A percentile compares a stretch with the other conserved stretches of the same genome.
These are phyloP conservation scores for Ichthyophonus hoferi DNA, from an alignment of 208 protist genomes.

Conservation along the genomic window DNA sequence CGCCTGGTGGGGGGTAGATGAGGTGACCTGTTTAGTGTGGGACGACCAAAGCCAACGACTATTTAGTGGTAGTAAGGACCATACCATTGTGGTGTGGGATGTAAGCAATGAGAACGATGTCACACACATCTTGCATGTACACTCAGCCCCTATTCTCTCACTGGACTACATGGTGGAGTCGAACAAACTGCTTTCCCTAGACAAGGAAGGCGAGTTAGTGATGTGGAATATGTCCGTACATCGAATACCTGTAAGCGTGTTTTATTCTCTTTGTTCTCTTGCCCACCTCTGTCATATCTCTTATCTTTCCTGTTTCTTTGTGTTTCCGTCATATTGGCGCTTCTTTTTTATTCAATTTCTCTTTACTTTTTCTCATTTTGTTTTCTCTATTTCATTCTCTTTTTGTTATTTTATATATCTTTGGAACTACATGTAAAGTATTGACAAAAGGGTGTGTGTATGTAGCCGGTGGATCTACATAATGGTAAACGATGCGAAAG, in stretches of 20 bases:
- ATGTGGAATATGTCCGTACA: neutral
- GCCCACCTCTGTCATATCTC: neutral
- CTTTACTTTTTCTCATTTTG: no score
- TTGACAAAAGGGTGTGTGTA: no score
- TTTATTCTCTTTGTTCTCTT: neutral
- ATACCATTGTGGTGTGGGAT: neutral
- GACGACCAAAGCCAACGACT: neutral
- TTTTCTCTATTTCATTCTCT: no score
- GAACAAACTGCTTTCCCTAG: neutral
- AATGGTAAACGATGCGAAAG: no score
- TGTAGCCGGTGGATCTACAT: no score
- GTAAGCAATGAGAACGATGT: neutral
- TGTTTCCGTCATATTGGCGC: no score
- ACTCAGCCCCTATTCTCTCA: neutral
- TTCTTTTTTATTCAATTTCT: no score
- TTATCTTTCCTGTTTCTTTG: neutral
- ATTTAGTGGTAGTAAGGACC: neutral
- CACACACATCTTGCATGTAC: neutral
- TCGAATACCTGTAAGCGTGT: neutral
- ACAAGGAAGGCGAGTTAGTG: neutral
- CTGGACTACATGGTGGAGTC: neutral
- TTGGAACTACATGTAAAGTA: no score
- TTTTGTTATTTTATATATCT: no score
- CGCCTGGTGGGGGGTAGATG: no score
- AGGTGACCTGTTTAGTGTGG: neutral